These are phyloP conservation scores for Magnusiomyces fungicola DNA, from an alignment of 1,139 yeast species.

Conservation along the genomic window DNA sequence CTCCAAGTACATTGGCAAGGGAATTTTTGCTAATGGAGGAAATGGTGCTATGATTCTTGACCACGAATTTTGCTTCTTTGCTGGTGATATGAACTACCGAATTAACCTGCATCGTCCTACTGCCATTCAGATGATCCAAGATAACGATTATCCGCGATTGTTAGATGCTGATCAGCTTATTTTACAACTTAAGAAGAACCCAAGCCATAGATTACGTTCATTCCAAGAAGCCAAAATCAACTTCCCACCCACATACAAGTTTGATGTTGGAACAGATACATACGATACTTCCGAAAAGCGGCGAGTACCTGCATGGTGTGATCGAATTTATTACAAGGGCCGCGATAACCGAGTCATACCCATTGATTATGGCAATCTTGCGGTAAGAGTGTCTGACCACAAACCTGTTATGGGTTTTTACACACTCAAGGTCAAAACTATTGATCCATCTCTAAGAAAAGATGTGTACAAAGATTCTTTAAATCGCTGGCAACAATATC, in stretches of 20 bases:
- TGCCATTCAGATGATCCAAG: conserved; percentile 51
- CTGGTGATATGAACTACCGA: conserved; percentile 90
- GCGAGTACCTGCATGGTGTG: conserved; percentile 97
- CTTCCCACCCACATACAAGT: conserved; percentile 89
- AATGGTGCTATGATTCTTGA: conserved; percentile 48
- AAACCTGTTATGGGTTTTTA: conserved; percentile 83
- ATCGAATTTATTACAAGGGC: conserved; percentile 65
- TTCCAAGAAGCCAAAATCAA: conserved; percentile 70
- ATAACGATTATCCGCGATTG: conserved; percentile 46
- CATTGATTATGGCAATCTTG: conserved; percentile 23
- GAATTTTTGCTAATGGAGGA: conserved; percentile 41
- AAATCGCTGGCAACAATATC: conserved; percentile 20
- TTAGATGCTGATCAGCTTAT: conserved; percentile 71
- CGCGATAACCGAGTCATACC: conserved; percentile 26
- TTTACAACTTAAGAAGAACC: conserved; percentile 62
- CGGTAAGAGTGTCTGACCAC: conserved; percentile 71
- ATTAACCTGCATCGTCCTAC: conserved; percentile 60
- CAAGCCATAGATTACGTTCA: conserved; percentile 52
- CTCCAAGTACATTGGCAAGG: conserved; percentile 32
- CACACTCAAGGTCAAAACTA: conserved; percentile 52
- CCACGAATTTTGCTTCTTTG: conserved; percentile 84
- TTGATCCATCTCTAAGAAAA: conserved; percentile 51
- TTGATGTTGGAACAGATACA: conserved; percentile 66
- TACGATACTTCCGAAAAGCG: conserved; percentile 90
- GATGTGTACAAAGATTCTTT: conserved; percentile 39